These are phyloP conservation scores for Ilyonectria robusta DNA, from an alignment of 2,329 filamentous ascomycete genomes.

Conservation along the genomic window DNA sequence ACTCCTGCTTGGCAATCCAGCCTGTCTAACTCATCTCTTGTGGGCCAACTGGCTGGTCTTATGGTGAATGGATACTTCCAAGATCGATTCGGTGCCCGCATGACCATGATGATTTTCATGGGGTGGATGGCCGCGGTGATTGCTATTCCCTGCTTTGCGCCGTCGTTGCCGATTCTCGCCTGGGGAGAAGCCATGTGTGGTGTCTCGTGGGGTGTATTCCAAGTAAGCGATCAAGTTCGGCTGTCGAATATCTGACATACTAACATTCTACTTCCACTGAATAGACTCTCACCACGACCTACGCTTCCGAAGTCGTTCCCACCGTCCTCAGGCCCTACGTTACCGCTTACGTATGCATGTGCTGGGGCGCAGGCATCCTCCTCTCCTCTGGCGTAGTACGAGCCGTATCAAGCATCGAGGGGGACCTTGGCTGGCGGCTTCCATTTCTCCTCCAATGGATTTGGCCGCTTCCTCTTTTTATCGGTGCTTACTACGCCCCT, in stretches of 20 bases:
- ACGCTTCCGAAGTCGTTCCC: slow-evolving; percentile 59
- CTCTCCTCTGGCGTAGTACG: slow-evolving; percentile 58
- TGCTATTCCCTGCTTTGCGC: slow-evolving; percentile 49
- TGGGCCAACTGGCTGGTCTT: slow-evolving; percentile 61
- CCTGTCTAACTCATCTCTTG: slow-evolving; percentile 58
- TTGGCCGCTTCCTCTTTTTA: slow-evolving; percentile 49
- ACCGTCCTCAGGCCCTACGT: slow-evolving; percentile 56
- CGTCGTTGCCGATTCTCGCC: slow-evolving; percentile 53
- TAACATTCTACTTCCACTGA: too few species aligned
- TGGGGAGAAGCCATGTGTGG: slow-evolving; percentile 53
- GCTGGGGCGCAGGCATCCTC: slow-evolving; percentile 59
- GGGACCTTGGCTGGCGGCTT: slow-evolving; percentile 55
- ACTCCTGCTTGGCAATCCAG: slow-evolving; percentile 62
- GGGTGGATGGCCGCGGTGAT: slow-evolving; percentile 28
- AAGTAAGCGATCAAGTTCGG: slow-evolving; percentile 18
- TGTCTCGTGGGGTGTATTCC: slow-evolving; percentile 54
- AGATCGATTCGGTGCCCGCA: slow-evolving; percentile 52
- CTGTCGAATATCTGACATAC: too few species aligned
- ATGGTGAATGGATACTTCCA: slow-evolving; percentile 58
- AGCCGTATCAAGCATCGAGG: slow-evolving; percentile 49
- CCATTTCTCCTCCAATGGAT: slow-evolving; percentile 56
- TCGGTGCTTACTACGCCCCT: slow-evolving; percentile 48
- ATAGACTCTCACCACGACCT: slow-evolving; percentile 58
- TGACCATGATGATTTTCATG: slow-evolving; percentile 41
- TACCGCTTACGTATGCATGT: slow-evolving; percentile 60